These are phyloP conservation scores for Pseudozyma hubeiensis DNA, from an alignment of 1,284 basidiomycete species.

Conservation along the genomic window DNA sequence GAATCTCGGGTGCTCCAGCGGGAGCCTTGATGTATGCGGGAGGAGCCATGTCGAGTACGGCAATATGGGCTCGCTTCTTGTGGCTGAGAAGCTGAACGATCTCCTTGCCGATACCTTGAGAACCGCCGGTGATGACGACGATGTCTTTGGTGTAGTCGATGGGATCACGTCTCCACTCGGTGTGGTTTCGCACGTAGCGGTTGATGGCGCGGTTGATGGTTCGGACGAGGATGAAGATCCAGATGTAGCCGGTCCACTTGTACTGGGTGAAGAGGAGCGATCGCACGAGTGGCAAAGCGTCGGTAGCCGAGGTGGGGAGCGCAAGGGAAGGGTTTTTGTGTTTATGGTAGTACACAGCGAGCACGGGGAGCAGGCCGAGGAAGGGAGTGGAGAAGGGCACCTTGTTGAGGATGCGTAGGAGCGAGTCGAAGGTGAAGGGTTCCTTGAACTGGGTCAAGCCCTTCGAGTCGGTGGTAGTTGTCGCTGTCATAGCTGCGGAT, in stretches of 20 bases:
- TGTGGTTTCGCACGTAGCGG: constrained; percentile 59
- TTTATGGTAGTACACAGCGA: constrained; percentile 52
- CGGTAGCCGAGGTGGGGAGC: constrained; percentile 11
- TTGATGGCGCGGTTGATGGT: constrained; percentile 54
- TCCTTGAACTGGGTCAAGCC: constrained; percentile 31
- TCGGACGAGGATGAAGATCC: constrained; percentile 54
- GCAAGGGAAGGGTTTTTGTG: constrained; percentile 15
- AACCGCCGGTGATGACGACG: constrained; percentile 66
- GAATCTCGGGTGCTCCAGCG: constrained; percentile 61
- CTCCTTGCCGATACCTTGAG: constrained; percentile 66
- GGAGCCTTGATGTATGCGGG: constrained; percentile 62
- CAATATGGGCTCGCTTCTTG: constrained; percentile 56
- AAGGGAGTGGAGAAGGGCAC: constrained; percentile 60
- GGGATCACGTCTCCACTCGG: constrained; percentile 48
- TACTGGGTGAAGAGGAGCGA: constrained; percentile 52
- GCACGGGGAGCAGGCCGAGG: constrained; percentile 54
- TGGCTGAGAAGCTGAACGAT: constrained; percentile 62
- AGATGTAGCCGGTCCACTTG: constrained; percentile 54
- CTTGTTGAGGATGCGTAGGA: constrained; percentile 47
- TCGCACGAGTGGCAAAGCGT: constrained; percentile 22
- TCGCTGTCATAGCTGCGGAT: constrained; percentile 11
- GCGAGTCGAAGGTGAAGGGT: constrained; percentile 57
- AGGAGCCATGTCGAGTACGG: constrained; percentile 64
- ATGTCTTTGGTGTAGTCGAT: constrained; percentile 63
- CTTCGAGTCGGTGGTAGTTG: constrained; percentile 7